Percentiles rank a stretch among this genome's conserved stretches.
These are phyloP conservation scores for Alternaria triticina DNA, from an alignment of 2,329 filamentous ascomycete genomes.

Conservation along the genomic window DNA sequence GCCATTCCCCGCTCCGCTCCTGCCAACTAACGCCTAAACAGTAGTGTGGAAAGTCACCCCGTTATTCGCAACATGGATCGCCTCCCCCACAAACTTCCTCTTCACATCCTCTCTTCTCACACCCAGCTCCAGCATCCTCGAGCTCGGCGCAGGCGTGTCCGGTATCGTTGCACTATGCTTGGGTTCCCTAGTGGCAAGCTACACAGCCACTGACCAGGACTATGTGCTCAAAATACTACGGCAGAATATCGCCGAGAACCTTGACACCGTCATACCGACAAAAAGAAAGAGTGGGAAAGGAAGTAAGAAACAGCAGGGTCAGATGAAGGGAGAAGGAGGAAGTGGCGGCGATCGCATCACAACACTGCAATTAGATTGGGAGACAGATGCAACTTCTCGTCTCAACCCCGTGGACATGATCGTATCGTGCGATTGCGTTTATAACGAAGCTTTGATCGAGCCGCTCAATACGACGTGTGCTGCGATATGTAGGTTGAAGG, in stretches of 20 bases:
- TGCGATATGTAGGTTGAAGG: constrained; percentile 71
- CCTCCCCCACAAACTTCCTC: constrained; percentile 67
- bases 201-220: constrained; percentile 84
- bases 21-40: constrained; percentile 37
- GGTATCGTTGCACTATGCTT: constrained; percentile 77
- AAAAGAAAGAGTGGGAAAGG: constrained; percentile 11
- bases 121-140: constrained; percentile 67
- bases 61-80: constrained; percentile 80
- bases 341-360: constrained; percentile 11
- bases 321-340: neutral
- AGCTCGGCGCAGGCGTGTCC: constrained; percentile 88
- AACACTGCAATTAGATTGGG: constrained; percentile 77
- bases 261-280: constrained; percentile 15
- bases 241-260: constrained; percentile 75
- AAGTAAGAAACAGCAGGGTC: constrained; percentile 32
- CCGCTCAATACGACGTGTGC: constrained; percentile 83
- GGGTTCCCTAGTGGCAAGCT: constrained; percentile 65
- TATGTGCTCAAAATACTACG: constrained; percentile 82
- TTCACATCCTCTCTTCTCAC: constrained; percentile 62
- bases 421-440: constrained; percentile 91
- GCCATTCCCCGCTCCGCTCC: neutral
- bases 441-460: constrained; percentile 84
- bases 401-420: constrained; percentile 71
- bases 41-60: constrained; percentile 94
- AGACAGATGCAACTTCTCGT: constrained; percentile 59